These are phyloP conservation scores for Psilocybe cyanescens DNA, from an alignment of 768 basidiomycete species.

Conservation along the genomic window DNA sequence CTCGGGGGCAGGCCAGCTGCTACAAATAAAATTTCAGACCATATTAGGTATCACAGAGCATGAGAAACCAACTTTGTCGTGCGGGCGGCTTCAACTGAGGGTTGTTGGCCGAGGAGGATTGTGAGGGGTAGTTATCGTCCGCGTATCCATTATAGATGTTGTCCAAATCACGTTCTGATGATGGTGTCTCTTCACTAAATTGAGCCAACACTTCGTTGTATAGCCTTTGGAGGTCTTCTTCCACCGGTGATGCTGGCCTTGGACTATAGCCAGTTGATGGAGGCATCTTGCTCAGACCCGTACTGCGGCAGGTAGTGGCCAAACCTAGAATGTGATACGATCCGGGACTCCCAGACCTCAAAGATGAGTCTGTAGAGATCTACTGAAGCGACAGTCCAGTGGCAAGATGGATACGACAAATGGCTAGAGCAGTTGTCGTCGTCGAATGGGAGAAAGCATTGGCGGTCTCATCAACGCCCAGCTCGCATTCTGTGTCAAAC, in stretches of 20 bases:
- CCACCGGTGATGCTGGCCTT: constrained; percentile 48
- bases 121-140: constrained; percentile 24
- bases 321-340: no score
- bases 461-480: constrained; percentile 17
- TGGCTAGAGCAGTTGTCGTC: background rate
- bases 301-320: background rate
- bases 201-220: constrained; percentile 78
- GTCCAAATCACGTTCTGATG: constrained; percentile 38
- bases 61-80: constrained; percentile 13
- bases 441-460: constrained; percentile 8
- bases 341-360: background rate
- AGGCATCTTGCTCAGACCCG: constrained; percentile 19
- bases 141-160: constrained; percentile 42
- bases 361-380: background rate
- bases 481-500: constrained; percentile 17
- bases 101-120: constrained; percentile 15
- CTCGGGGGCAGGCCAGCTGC: constrained; percentile 20
- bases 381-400: background rate
- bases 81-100: constrained; percentile 6
- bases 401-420: background rate
- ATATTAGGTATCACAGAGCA: background rate
- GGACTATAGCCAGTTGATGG: constrained; percentile 19
- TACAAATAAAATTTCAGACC: constrained; percentile 5
- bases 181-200: constrained; percentile 51
- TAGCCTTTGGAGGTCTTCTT: constrained; percentile 73